A percentile compares a stretch with the other conserved stretches of the same genome.
phyloP scores from a whole-genome alignment of 148 eudicot species.

The Cornus suecica region DNA sequence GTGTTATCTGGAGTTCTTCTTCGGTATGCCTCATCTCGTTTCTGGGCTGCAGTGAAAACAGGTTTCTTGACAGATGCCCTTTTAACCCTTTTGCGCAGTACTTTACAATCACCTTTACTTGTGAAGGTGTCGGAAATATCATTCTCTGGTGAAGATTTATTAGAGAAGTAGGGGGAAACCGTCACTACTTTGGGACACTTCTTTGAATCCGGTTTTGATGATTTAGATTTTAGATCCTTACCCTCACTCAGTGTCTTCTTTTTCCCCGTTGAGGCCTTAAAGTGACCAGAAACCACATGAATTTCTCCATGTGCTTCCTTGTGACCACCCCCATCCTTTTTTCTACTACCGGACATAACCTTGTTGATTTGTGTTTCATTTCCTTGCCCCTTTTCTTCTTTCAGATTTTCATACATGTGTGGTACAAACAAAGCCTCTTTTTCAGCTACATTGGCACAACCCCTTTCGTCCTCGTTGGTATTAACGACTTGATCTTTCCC shows the following conservation, averaged over 20 bases:
- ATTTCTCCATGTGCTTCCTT: not conserved
- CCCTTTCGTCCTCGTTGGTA: too few species aligned
- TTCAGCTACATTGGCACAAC: not conserved
- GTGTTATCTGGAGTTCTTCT: conserved; percentile 49
- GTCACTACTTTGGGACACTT: not conserved
- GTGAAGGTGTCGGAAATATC: not conserved
- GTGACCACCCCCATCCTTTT: not conserved
- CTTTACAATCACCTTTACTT: not conserved
- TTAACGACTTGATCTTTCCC: not conserved
- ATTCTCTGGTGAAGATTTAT: conserved; percentile 7
- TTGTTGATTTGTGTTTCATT: not conserved
- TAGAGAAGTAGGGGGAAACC: conserved; percentile 21
- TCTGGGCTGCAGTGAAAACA: conserved; percentile 43
- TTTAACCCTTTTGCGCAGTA: conserved; percentile 23
- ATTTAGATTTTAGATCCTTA: not conserved
- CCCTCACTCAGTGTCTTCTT: not conserved
- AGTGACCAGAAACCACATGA: conserved; percentile 24
- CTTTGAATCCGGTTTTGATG: not conserved
- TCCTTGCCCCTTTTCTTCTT: not conserved
- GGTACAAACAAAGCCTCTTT: not conserved
- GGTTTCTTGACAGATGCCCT: conserved; percentile 1
- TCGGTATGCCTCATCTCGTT: conserved; percentile 54
- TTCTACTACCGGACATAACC: conserved; percentile 1
- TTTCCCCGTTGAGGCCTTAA: conserved; percentile 6
- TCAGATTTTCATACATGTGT: not conserved